Base-by-base conservation (phyloP, 1,139 yeast genomes). In the Scheffersomyces quercinus region DNA sequence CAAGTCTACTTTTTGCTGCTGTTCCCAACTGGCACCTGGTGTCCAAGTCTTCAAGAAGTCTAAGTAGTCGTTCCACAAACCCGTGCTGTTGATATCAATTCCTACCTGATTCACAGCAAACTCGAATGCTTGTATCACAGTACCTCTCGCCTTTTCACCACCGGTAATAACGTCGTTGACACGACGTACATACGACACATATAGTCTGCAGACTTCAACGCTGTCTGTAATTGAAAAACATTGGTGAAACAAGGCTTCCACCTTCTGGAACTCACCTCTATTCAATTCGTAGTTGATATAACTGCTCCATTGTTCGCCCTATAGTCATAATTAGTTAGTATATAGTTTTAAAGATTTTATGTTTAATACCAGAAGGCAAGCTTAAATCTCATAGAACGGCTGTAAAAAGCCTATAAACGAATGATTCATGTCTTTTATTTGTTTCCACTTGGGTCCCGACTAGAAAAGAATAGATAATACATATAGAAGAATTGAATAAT, bases 21-120 rank as follows among this genome's bases (percentile, higher is more conserved):
- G 86, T 59, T 91, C 98, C 88, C 95, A 88, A 37, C 85, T 80
- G 35, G 88, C 84, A 12, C 82, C 70, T 1, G 96, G 88, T 29
- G 85, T 86, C 86, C 93, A 86, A 36, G 81, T 70, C 53, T 83
- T 85, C 49, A 91, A 73, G 55, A 90, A 91, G n/a, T 77, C 84
- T 30, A 93, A 64, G 59, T 88, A 93, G 55, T 88, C 96, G 40
- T 76, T 75, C 97, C 97, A 93, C 42, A 93, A 69, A 2, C 73
- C 73, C 29, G 87, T 86, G 37, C 93, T 80, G 36, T 77, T 74
- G 7, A 86, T 78, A 61, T 93, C 99, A 41, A 83, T 71, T 1
- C 96, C 95, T 29, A 91, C 90, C 49, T 83, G 78, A 35, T 77
- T 81, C 29, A 88, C 72, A 2, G 96, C 96, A 61, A 87, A 82